These are phyloP conservation scores for Myriosclerotinia duriaeana DNA, from an alignment of 2,329 filamentous ascomycete genomes.

Conservation along the genomic window DNA sequence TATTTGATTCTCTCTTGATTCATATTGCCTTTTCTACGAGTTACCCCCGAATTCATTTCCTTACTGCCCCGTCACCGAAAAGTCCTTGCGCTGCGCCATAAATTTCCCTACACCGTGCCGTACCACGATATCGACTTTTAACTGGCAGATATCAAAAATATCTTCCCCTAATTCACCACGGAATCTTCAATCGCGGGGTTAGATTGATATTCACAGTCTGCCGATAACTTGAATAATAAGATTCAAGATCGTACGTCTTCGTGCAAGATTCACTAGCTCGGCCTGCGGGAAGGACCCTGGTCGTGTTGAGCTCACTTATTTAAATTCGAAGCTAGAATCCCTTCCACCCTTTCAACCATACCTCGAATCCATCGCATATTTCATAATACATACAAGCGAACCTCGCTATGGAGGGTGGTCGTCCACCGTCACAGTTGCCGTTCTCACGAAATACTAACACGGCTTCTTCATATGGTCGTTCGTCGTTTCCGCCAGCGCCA, in stretches of 20 bases:
- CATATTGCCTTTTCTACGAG: not conserved
- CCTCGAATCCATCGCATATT: not conserved
- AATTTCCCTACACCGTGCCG: not conserved
- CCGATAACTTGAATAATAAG: not conserved
- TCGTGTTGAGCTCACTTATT: not conserved
- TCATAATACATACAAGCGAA: not conserved
- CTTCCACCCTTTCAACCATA: not conserved
- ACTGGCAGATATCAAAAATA: conserved; percentile 2
- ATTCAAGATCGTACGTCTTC: not conserved
- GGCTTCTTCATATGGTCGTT: conserved; percentile 39
- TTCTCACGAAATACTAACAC: conserved; percentile 40
- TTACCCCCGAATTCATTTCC: not conserved
- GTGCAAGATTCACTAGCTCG: not conserved
- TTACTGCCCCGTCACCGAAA: not conserved
- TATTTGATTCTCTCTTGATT: not conserved
- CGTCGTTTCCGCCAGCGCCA: conserved; percentile 15
- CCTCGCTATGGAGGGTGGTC: conserved; percentile 40
- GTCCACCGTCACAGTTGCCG: conserved; percentile 37
- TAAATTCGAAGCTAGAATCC: not conserved
- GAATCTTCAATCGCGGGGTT: not conserved
- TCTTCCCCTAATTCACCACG: not conserved
- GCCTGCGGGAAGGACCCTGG: not conserved
- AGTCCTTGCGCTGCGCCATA: conserved; percentile 16
- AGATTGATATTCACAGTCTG: not conserved
- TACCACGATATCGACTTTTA: not conserved